These are phyloP conservation scores for Saccharomycopsis crataegensis DNA, from an alignment of 1,139 yeast genomes.

Conservation along the genomic window DNA sequence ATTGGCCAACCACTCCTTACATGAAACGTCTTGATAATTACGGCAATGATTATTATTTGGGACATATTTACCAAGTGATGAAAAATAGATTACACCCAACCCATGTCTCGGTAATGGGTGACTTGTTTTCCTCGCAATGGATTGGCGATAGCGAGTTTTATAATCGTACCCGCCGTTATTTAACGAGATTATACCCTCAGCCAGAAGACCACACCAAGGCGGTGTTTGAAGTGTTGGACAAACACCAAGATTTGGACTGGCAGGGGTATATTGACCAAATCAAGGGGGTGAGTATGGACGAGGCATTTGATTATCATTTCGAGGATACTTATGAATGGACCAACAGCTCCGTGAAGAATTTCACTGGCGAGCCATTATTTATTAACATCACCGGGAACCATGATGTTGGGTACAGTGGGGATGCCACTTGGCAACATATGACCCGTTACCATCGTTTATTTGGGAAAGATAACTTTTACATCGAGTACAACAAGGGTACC, in stretches of 20 bases:
- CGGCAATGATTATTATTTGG: constrained; percentile 84
- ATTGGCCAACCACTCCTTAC: constrained; percentile 64
- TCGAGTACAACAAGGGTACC: constrained; percentile 55
- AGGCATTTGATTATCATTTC: constrained; percentile 44
- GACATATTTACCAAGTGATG: constrained; percentile 72
- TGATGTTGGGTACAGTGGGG: constrained; percentile 93
- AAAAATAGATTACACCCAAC: constrained; percentile 57
- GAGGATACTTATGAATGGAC: constrained; percentile 64
- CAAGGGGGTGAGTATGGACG: constrained; percentile 33
- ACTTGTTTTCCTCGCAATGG: constrained; percentile 94
- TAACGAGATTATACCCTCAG: constrained; percentile 54
- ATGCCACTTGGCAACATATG: constrained; percentile 87
- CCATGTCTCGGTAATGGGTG: constrained; percentile 88
- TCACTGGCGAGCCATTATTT: constrained; percentile 45
- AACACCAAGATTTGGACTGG: constrained; percentile 54
- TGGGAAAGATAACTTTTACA: constrained; percentile 80
- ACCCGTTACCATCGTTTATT: constrained; percentile 64
- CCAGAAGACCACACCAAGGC: constrained; percentile 42
- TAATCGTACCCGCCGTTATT: constrained; percentile 66
- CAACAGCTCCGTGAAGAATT: constrained; percentile 28
- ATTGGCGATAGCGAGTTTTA: constrained; percentile 79
- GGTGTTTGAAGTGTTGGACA: constrained; percentile 39
- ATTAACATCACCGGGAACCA: constrained; percentile 90
- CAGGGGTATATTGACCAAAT: constrained; percentile 36
- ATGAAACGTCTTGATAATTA: constrained; percentile 71